Conservation (phyloP, 495 filamentous ascomycete genomes). For the Ramalina intermedia region DNA sequence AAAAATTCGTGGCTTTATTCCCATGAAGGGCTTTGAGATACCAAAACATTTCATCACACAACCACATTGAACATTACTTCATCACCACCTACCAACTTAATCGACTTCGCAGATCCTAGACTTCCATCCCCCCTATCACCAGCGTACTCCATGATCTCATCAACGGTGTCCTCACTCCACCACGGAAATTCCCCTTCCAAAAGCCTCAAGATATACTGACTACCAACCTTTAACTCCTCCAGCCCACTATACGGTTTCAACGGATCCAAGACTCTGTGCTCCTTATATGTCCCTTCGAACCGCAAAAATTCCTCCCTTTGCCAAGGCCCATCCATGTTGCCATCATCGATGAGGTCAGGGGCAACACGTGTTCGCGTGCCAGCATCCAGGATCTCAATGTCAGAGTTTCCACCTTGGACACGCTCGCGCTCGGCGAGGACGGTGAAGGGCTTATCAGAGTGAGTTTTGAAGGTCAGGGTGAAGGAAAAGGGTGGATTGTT, state of each 20-base stretch:
- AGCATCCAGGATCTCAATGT: conserved; percentile 8
- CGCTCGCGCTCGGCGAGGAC: conserved; percentile 4
- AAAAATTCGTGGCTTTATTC: conserved; percentile 3
- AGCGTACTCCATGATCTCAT: conserved; percentile 8
- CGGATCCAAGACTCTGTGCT: conserved; percentile 3
- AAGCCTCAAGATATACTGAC: conserved; percentile 1
- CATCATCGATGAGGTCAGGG: conserved; percentile 1
- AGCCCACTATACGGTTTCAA: background rate
- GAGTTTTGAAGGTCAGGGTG: conserved; percentile 2
- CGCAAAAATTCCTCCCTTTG: conserved; percentile 5
- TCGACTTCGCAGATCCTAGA: background rate
- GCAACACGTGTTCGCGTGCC: conserved; percentile 1
- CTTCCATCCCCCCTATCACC: background rate
- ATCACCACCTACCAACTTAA: background rate
- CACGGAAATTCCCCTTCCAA: background rate
- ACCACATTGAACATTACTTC: background rate
- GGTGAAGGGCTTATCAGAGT: background rate
- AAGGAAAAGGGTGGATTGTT: conserved; percentile 8
- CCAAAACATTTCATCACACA: background rate
- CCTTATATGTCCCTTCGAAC: background rate
- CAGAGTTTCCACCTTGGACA: background rate
- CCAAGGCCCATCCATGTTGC: conserved; percentile 4
- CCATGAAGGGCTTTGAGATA: background rate
- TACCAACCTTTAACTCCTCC: conserved; percentile 2
- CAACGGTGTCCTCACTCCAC: conserved; percentile 7